Percentiles rank a stretch among this genome's conserved stretches.
Conservation (phyloP, 1,284 basidiomycete genomes). For the Pholiota adiposa region DNA sequence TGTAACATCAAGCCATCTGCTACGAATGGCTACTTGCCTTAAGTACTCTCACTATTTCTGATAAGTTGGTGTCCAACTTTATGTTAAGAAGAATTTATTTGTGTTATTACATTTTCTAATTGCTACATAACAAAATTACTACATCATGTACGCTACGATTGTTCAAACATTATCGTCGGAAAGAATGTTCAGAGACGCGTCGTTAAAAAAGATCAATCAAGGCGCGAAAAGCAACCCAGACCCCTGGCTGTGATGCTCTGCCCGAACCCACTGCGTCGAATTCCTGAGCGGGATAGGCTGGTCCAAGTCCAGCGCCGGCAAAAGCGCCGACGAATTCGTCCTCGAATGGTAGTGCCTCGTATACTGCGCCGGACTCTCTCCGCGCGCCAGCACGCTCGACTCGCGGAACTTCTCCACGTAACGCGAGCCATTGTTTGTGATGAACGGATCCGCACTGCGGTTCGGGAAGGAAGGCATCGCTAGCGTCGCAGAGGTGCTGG, state of each 20-base stretch:
- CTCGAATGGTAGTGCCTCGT: constrained; percentile 21
- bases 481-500: not conserved
- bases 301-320: constrained; percentile 45
- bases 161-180: not conserved
- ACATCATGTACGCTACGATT: not conserved
- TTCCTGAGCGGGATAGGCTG: constrained; percentile 56
- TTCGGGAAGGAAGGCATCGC: constrained; percentile 17
- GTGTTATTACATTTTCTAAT: not conserved
- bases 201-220: not conserved
- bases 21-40: too few relatives aligned
- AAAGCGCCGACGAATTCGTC: constrained; percentile 42
- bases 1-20: too few relatives aligned
- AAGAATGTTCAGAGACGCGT: not conserved
- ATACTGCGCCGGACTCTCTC: constrained; percentile 29
- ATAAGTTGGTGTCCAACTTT: too few relatives aligned
- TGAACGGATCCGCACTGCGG: constrained; percentile 11
- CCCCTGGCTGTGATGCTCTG: constrained; percentile 27
- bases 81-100: not conserved
- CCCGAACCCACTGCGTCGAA: constrained; percentile 60
- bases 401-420: constrained; percentile 45
- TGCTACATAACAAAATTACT: not conserved
- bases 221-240: not conserved
- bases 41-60: too few relatives aligned
- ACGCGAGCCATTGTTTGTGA: constrained; percentile 33
- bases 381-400: constrained; percentile 33